Evolutionary conservation across 768 basidiomycete species (phyloP).

Genomic region (Naganishia vishniacii): DNA sequence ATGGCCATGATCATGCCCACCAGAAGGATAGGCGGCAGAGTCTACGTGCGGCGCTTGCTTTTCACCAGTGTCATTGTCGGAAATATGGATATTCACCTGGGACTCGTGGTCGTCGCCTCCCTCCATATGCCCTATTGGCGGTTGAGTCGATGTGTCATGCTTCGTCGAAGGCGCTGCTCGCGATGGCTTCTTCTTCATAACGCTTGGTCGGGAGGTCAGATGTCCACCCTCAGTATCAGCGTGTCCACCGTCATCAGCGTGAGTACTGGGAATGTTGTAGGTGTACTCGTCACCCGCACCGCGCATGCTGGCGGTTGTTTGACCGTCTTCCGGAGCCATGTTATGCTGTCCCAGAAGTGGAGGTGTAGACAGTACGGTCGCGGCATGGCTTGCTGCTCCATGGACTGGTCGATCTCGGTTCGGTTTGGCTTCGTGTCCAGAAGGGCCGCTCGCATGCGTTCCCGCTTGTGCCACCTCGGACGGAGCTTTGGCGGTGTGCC

Average conservation of each 20-base stretch:
- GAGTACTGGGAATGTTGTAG: not conserved
- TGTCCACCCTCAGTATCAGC: not conserved
- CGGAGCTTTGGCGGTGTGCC: not conserved
- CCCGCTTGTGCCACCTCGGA: not conserved
- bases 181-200: constrained; percentile 18
- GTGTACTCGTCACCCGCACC: not conserved
- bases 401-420: not conserved
- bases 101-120: not conserved
- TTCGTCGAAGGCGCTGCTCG: not conserved
- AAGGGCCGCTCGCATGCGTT: not conserved
- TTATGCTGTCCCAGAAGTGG: not conserved
- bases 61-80: not conserved
- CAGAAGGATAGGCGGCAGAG: not conserved
- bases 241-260: no score
- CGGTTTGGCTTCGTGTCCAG: not conserved
- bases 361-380: constrained; percentile 4
- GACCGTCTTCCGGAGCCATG: not conserved
- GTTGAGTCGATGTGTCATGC: not conserved
- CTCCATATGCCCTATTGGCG: not conserved
- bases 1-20: not conserved
- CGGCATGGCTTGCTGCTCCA: not conserved
- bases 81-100: not conserved
- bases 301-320: not conserved
- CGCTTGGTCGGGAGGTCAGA: not conserved
- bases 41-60: not conserved